phyloP scores from a whole-genome alignment of 768 basidiomycete genomes.

The Pleurotus tuoliensis region DNA sequence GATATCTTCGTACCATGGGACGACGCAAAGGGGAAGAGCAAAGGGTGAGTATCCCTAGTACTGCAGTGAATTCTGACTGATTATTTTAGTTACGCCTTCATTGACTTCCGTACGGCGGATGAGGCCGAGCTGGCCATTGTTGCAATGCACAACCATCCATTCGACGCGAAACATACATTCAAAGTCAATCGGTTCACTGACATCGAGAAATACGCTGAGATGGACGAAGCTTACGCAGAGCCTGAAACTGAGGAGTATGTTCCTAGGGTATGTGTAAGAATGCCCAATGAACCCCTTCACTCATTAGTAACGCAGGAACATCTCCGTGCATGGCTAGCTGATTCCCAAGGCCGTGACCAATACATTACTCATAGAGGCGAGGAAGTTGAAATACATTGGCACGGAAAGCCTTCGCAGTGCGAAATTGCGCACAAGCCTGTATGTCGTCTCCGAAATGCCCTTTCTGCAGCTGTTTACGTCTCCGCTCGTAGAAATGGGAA shows the following conservation, averaged over 20 bases:
- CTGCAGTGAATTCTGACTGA: conserved; percentile 1
- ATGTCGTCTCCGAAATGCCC: conserved; percentile 21
- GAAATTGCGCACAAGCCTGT: conserved; percentile 81
- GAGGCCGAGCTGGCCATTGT: conserved; percentile 67
- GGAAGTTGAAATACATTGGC: conserved; percentile 89
- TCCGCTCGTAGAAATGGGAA: conserved; percentile 75
- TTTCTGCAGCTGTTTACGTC: conserved; percentile 7
- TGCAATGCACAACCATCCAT: conserved; percentile 72
- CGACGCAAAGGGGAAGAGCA: conserved; percentile 75
- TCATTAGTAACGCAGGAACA: conserved; percentile 63
- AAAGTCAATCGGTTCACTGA: conserved; percentile 85
- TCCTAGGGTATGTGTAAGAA: conserved; percentile 53
- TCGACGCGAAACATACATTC: conserved; percentile 86
- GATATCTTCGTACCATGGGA: conserved; percentile 90
- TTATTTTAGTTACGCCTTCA: conserved; percentile 66
- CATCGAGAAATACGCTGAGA: conserved; percentile 73
- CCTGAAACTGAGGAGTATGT: conserved; percentile 70
- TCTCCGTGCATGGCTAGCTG: conserved; percentile 91
- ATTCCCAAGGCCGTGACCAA: conserved; percentile 91
- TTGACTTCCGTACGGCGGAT: conserved; percentile 70
- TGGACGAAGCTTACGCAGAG: conserved; percentile 79
- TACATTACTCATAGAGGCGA: conserved; percentile 92
- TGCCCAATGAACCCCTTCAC: conserved; percentile 5
- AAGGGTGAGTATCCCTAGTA: conserved; percentile 62
- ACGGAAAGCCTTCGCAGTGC: conserved; percentile 84